Base-by-base conservation (phyloP, 306 rosid species). In the Fagus sylvatica region DNA sequence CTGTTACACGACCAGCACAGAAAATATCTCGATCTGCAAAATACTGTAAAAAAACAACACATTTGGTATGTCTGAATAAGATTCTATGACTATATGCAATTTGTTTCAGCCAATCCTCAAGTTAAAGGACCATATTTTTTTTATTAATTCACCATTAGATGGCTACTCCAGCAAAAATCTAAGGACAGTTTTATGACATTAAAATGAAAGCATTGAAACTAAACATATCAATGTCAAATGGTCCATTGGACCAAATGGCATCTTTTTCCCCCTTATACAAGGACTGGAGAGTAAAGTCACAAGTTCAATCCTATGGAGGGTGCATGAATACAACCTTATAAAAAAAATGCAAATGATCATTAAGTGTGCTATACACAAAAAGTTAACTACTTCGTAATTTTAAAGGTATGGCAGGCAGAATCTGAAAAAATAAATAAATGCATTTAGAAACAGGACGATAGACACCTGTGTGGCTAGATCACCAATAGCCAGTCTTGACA, bases 1-100 rank as follows among this genome's bases (percentile, higher is more conserved):
- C 99, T 46, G 98, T 72, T 65, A 96, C 99, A 76, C 99, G 98
- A 56, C 99, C 99, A 64, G 99, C 99, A 85, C 99, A 96, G 79
- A 96, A 96, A 73, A 96, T 91, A 82, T 96, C 98, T 71, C 99
- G 85, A 83, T 96, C 99, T 68, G 99, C 99, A 87, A 96, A 96
- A 81, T 93, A 96, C 99, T 96, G 99, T 83, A 77, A 56, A 80
- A 67, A 75, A 56, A 74, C 9, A 88, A 78, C 75, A 66, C 43
- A 43, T 42, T 74, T 48, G 53, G 65, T 53, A 5, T 41, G 60
- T 17, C 17, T 40, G 2, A 68, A 65, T 37, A 42, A 36, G 61
- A 57, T 32, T 12, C 30, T 41, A 61, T 32, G 41, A 6, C 15
- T 33, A 61, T 34, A 33, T 10, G 12, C 6, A 33, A 61, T 1